Base-by-base conservation (phyloP, 768 basidiomycete genomes). In the Suillus lakei region DNA sequence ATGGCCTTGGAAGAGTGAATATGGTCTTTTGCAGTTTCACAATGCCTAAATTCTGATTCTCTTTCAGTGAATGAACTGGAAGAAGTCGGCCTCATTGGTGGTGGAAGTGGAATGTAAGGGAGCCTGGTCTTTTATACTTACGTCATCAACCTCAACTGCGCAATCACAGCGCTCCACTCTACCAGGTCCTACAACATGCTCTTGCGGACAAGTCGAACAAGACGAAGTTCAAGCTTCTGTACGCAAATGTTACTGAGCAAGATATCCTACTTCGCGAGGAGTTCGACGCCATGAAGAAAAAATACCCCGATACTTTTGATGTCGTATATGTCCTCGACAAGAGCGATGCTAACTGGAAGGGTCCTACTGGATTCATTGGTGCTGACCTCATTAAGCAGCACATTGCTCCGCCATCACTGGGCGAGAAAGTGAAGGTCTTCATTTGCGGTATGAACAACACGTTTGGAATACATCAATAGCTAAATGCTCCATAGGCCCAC, bases 211-310 rank as follows among this genome's bases (percentile, higher is more conserved):
- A 86, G 38, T 70, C 78, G 48, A 98, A 99, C 87, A 94, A 90
- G 82, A 98, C 98, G 66, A 95, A 95, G 72, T 98, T 94, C 83
- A 97, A 90, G 55, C 83, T 99, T 63, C 80, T 99, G 71, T 99
- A 92, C 79, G 90, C 93, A 44, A 99, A 99, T 77, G 85, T 95
- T 44, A 87, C 94, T 16, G 93, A 95, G 74, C 83, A 86, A 61
- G 98, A 99, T 74, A 98, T 99, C 67, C 88, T 96, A 61, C 86
- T 97, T 67, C 88, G 90, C 61, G 85, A 91, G 73, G 88, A 91
- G 70, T 83, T 95, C 67, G 92, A 95, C 66, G 78, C 77, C 9
- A 81, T 93, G 71, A 85, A 88, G 79, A 85, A 85, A 72, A 85
- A 88, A 68, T 81, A 90, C 78, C 90, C 91, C 12, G 76, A 87